Percentiles rank a stretch among this genome's conserved stretches.
phyloP scores from a whole-genome alignment of 768 basidiomycete genomes.

The Cystoderma amianthinum region DNA sequence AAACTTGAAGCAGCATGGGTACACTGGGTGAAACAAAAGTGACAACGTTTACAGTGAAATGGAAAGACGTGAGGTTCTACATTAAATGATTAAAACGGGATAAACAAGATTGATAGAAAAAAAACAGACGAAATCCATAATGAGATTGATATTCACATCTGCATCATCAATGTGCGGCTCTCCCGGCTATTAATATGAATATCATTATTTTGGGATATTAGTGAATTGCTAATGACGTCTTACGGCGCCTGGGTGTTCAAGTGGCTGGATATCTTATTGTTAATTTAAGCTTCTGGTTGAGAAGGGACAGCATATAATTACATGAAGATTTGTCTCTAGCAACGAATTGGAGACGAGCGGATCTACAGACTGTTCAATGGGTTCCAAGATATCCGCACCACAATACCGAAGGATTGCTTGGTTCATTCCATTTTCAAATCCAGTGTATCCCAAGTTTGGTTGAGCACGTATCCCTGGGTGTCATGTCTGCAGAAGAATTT shows the following conservation, averaged over 20 bases:
- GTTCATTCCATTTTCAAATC: constrained; percentile 31
- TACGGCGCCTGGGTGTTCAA: constrained; percentile 13
- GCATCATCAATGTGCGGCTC: constrained; percentile 24
- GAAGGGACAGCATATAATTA: too few relatives aligned
- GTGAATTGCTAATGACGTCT: neutral
- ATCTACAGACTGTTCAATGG: constrained; percentile 23
- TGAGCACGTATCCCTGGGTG: constrained; percentile 22
- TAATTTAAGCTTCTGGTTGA: too few relatives aligned
- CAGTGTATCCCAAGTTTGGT: constrained; percentile 17
- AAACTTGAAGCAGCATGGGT: too few relatives aligned
- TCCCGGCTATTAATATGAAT: constrained; percentile 27
- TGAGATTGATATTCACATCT: constrained; percentile 24
- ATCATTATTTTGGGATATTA: too few relatives aligned
- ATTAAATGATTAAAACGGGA: constrained; percentile 12
- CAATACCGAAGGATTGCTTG: constrained; percentile 47
- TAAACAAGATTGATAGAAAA: constrained; percentile 2
- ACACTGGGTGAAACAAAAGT: too few relatives aligned
- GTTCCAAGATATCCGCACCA: constrained; percentile 31
- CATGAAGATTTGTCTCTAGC: constrained; percentile 27
- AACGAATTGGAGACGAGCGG: constrained; percentile 14
- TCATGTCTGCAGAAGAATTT: too few relatives aligned
- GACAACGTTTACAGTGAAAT: too few relatives aligned
- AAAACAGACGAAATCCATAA: constrained; percentile 2
- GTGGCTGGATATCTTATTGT: too few relatives aligned
- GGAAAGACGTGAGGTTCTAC: neutral